These are phyloP conservation scores for Turnera subulata DNA, from an alignment of 345 rosid genomes.

Conservation along the genomic window DNA sequence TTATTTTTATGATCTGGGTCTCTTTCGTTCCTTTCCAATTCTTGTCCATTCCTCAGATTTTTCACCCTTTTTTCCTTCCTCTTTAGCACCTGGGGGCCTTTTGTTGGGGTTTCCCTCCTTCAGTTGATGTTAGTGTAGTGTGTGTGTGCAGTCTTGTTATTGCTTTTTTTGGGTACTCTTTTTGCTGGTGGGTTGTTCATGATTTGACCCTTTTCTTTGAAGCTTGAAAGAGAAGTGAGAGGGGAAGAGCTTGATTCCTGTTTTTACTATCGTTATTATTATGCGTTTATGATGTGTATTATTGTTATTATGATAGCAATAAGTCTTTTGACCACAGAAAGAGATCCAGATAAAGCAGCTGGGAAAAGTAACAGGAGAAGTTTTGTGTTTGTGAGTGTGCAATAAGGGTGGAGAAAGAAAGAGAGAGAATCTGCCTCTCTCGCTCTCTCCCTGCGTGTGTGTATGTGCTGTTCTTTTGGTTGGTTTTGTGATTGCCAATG, in stretches of 20 bases:
- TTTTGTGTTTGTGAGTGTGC: constrained; percentile 12
- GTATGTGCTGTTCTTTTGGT: not conserved
- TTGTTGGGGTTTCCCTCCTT: no score
- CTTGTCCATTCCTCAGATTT: constrained; percentile 5
- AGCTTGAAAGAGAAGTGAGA: constrained; percentile 33
- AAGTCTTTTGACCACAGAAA: constrained; percentile 46
- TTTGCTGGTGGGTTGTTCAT: not conserved
- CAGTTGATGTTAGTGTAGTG: no score
- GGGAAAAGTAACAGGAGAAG: constrained; percentile 24
- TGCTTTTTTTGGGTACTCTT: not conserved
- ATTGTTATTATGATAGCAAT: constrained; percentile 24
- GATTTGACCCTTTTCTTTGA: constrained; percentile 21
- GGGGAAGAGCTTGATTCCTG: constrained; percentile 28
- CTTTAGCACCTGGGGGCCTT: no score
- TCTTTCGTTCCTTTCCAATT: constrained; percentile 16
- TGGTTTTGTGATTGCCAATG: constrained; percentile 28
- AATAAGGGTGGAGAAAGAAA: constrained; percentile 19
- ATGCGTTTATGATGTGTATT: constrained; percentile 34
- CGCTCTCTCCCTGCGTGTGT: no score
- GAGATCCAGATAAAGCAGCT: constrained; percentile 30
- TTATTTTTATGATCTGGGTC: constrained; percentile 20
- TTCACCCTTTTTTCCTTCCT: not conserved
- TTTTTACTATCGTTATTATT: no score
- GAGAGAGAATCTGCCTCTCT: no score
- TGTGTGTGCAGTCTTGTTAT: no score